phyloP scores from a whole-genome alignment of 2,329 filamentous ascomycete species.

The Capronia coronata region DNA sequence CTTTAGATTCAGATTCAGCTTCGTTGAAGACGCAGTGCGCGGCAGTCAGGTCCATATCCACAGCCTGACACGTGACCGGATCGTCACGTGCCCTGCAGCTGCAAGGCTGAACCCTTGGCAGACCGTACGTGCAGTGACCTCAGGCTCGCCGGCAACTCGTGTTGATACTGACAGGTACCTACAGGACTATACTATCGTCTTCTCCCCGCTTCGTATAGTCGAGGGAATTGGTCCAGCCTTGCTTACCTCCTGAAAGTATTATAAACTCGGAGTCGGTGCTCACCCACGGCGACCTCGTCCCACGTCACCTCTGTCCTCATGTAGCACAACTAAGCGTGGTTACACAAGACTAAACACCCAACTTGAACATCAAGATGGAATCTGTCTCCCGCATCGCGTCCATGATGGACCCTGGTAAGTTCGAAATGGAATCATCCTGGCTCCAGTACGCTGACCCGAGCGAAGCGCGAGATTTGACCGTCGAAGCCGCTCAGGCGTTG shows the following conservation, averaged over 20 bases:
- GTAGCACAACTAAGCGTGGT: neutral
- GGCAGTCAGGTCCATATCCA: neutral
- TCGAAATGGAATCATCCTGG: slow-evolving; percentile 23
- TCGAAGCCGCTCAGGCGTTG: slow-evolving; percentile 91
- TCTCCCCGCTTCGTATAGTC: no score
- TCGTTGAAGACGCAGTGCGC: no score
- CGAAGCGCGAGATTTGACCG: slow-evolving; percentile 86
- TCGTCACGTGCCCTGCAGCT: neutral
- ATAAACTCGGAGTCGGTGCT: neutral
- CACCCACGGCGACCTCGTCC: neutral
- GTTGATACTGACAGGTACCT: no score
- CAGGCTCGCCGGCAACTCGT: neutral
- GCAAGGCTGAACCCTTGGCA: slow-evolving; percentile 2
- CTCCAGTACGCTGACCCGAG: slow-evolving; percentile 26
- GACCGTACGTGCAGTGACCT: neutral
- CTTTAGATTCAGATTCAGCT: no score
- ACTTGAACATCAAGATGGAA: slow-evolving; percentile 64
- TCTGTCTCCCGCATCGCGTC: slow-evolving; percentile 90
- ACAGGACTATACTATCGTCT: no score
- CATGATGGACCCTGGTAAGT: slow-evolving; percentile 80
- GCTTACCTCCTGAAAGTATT: no score
- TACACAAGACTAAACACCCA: slow-evolving; percentile 4
- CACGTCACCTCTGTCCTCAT: neutral
- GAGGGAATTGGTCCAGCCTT: no score
- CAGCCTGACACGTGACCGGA: neutral